phyloP scores from a whole-genome alignment of 352 stramenopile species.

The Globisporangium radiosum region DNA sequence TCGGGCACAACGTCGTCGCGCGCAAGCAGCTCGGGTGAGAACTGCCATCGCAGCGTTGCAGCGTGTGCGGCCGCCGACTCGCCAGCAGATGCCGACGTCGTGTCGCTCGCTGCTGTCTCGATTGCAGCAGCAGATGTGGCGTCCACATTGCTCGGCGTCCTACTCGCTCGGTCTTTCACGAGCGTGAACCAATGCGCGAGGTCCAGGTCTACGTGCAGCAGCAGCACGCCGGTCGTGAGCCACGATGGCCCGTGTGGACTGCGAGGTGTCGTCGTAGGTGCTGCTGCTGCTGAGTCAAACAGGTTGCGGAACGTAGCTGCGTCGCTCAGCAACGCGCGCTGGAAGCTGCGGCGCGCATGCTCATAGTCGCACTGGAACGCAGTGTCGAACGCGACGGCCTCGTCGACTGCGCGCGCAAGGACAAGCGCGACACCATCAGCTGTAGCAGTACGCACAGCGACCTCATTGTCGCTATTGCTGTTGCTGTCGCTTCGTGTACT shows the following conservation, averaged over 20 bases:
- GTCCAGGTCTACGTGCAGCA: conserved; percentile 67
- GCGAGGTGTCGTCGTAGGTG: too few species aligned
- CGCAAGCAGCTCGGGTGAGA: conserved; percentile 36
- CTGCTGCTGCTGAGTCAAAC: conserved; percentile 1
- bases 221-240: conserved; percentile 18
- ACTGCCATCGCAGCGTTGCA: conserved; percentile 26
- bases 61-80: too few species aligned
- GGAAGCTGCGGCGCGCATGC: conserved; percentile 20
- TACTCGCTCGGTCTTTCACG: conserved; percentile 6
- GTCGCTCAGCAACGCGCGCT: conserved; percentile 23
- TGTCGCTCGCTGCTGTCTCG: neutral
- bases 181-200: conserved; percentile 64
- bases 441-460: too few species aligned
- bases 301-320: conserved; percentile 21
- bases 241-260: neutral
- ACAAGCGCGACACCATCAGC: conserved; percentile 16
- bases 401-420: conserved; percentile 30
- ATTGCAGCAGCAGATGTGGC: neutral
- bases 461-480: too few species aligned
- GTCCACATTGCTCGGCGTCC: neutral
- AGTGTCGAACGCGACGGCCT: conserved; percentile 27
- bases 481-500: neutral
- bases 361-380: conserved; percentile 25
- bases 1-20: conserved; percentile 34
- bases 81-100: too few species aligned